These are phyloP conservation scores for Emergomyces africanus DNA, from an alignment of 2,329 filamentous ascomycete species.

Conservation along the genomic window DNA sequence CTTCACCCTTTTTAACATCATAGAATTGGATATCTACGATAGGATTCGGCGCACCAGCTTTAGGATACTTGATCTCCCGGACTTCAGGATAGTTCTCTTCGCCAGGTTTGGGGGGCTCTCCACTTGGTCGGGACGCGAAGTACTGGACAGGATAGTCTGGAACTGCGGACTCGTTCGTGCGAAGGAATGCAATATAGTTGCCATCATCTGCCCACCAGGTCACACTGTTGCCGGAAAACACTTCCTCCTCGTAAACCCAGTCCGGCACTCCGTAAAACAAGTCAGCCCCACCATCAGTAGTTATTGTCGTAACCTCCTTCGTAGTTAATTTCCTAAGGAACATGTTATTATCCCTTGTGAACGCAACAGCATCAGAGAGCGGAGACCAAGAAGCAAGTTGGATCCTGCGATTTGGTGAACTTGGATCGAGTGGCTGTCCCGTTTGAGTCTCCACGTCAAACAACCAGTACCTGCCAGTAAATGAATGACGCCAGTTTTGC, in stretches of 20 bases:
- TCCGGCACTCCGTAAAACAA: constrained; percentile 94
- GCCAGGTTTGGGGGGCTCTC: constrained; percentile 51
- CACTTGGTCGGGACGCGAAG: constrained; percentile 77
- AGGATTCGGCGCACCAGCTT: constrained; percentile 87
- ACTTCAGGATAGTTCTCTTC: constrained; percentile 86
- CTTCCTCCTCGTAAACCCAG: constrained; percentile 91
- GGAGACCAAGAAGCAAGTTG: constrained; percentile 89
- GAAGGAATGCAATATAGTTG: constrained; percentile 77
- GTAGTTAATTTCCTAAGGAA: constrained; percentile 59
- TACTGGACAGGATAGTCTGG: constrained; percentile 90
- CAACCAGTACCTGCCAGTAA: constrained; percentile 76
- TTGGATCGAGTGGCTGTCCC: constrained; percentile 64
- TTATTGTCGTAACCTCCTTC: constrained; percentile 56
- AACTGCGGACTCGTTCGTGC: constrained; percentile 85
- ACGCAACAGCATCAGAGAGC: constrained; percentile 73
- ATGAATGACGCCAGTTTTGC: constrained; percentile 84
- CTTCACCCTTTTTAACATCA: constrained; percentile 62
- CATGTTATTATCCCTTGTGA: constrained; percentile 81
- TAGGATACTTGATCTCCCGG: constrained; percentile 90
- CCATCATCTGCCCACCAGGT: constrained; percentile 95
- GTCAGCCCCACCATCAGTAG: constrained; percentile 71
- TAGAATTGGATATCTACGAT: constrained; percentile 81
- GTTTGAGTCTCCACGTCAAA: constrained; percentile 75
- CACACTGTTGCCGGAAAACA: constrained; percentile 64
- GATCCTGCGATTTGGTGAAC: constrained; percentile 49